These are phyloP conservation scores for Xylaria arbuscula DNA, from an alignment of 2,329 filamentous ascomycete species.

Conservation along the genomic window DNA sequence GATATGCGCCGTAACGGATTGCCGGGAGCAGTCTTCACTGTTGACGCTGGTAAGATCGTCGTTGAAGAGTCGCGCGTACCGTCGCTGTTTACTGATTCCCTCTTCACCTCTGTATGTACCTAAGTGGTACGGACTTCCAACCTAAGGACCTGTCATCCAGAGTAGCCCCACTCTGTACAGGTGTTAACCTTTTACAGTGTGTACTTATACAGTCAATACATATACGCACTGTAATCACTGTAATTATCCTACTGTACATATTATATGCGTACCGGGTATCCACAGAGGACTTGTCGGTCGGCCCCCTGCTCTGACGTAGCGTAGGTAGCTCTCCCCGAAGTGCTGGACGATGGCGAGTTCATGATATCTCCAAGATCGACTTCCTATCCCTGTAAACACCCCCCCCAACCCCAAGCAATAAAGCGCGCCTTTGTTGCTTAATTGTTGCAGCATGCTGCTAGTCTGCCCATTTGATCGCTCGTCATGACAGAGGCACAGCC, in stretches of 20 bases:
- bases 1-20: background rate
- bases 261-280: slow-evolving; percentile 4
- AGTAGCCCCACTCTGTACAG: background rate
- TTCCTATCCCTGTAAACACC: slow-evolving; percentile 1
- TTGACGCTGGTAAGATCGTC: background rate
- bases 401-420: slow-evolving; percentile 12
- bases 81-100: slow-evolving; percentile 1
- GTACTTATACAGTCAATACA: too few species aligned
- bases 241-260: background rate
- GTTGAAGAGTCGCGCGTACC: slow-evolving; percentile 11
- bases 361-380: slow-evolving; percentile 10
- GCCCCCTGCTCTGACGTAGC: slow-evolving; percentile 47
- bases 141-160: too few species aligned
- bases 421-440: slow-evolving; percentile 24
- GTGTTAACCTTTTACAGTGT: background rate
- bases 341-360: slow-evolving; percentile 8
- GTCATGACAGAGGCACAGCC: slow-evolving; percentile 58
- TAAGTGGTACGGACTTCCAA: background rate
- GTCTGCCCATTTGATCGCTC: slow-evolving; percentile 42
- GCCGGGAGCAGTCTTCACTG: background rate
- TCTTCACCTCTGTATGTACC: background rate
- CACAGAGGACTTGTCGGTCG: background rate
- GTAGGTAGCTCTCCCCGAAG: slow-evolving; percentile 34
- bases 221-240: too few species aligned
- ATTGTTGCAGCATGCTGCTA: slow-evolving; percentile 46